Base-by-base conservation (phyloP, 768 basidiomycete genomes). In the Mycena sanguinolenta region DNA sequence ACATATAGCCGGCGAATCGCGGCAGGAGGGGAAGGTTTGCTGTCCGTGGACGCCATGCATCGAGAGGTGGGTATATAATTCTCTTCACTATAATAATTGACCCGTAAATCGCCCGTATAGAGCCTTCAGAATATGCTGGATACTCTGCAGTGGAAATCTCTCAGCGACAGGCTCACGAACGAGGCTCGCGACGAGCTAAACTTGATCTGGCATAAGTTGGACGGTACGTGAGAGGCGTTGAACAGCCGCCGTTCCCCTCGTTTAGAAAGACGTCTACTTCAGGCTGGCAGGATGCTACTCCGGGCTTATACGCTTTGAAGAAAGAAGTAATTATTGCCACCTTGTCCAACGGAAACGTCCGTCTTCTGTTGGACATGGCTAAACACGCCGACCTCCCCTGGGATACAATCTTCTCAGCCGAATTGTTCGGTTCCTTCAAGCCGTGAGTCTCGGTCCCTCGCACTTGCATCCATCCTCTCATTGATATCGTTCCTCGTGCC, bases 321-420 rank as follows among this genome's bases (percentile, higher is more conserved):
- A 84, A 88, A 57, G 75, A 85, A 8, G 76, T 76, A 0, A 83
- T 90, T 57, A 84, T 91, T 14, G 83, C 83, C 2, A 83, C 87
- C 4, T 79, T 92, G 0, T 91, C 91, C 0, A 92, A 92, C 67
- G 91, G 90, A 12, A 92, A 89, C 73, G 82, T 91, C 46, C 81
- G 87, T 21, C 79, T 91, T 7, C 82, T 92, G 3, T 78, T 89
- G 0, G 90, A 92, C 74, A 85, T 92, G 88, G 90, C 91, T 1
- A 92, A 89, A 77, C 78, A 87, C 64, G 87, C 89, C 3, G 81
- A 85, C 21, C 79, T 92, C 4, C 90, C 91, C 0, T 92, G 89
- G 91, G 90, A 92, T 65, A 82, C 83, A 1, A 78, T 92, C 27
- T 84, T 93, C 64, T 90, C 90, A 0, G 80, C 86, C 1, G 89